phyloP scores from a whole-genome alignment of 2,329 filamentous ascomycete species.

The Venturia carpophila region DNA sequence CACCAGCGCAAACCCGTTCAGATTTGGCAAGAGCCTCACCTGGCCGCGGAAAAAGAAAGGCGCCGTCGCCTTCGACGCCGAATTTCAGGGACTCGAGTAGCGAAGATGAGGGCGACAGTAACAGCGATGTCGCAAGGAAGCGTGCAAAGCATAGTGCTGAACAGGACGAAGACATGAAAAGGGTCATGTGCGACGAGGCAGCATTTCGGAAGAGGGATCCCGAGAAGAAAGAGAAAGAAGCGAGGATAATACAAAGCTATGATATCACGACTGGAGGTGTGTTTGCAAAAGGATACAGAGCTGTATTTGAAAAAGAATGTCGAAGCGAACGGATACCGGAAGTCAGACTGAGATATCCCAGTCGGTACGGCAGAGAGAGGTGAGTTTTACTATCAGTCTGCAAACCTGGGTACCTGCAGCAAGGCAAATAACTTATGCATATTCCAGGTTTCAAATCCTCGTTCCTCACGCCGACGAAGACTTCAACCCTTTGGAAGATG shows the following conservation, averaged over 20 bases:
- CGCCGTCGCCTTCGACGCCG: not conserved
- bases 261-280: slow-evolving; percentile 4
- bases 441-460: slow-evolving; percentile 60
- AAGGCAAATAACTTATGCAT: slow-evolving; percentile 2
- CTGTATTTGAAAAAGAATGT: slow-evolving; percentile 5
- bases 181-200: not conserved
- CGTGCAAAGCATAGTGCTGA: slow-evolving; percentile 5
- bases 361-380: slow-evolving; percentile 5
- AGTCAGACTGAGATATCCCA: slow-evolving; percentile 12
- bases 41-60: slow-evolving; percentile 7
- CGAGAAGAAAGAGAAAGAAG: not conserved
- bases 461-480: slow-evolving; percentile 66
- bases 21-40: not conserved
- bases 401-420: not conserved
- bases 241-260: slow-evolving; percentile 8
- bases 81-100: slow-evolving; percentile 9
- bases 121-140: slow-evolving; percentile 4
- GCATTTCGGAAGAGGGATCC: not conserved
- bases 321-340: slow-evolving; percentile 4
- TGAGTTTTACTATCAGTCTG: not conserved
- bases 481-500: slow-evolving; percentile 54
- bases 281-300: slow-evolving; percentile 6
- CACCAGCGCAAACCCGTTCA: not conserved
- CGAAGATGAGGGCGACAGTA: slow-evolving; percentile 5
- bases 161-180: not conserved